These are phyloP conservation scores for Eimeria mitis DNA, from an alignment of 169 alveolate species.

Conservation along the genomic window DNA sequence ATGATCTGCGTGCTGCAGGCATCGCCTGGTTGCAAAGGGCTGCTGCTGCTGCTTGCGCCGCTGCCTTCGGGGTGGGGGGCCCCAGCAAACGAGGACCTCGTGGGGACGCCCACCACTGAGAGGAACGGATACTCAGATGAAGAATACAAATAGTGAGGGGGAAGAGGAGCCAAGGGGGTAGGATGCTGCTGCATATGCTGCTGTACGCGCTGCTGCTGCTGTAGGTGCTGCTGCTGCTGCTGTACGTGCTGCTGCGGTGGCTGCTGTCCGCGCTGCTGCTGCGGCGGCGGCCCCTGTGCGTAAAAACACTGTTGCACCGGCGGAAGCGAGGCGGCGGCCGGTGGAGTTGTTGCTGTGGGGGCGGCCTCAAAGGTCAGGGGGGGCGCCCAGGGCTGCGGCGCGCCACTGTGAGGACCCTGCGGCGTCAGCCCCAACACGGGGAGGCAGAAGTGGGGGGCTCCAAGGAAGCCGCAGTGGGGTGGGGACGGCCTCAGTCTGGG, in stretches of 20 bases:
- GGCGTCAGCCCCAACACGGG: conserved; percentile 13
- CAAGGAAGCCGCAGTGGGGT: background rate
- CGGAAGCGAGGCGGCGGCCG: conserved; percentile 22
- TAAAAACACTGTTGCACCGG: conserved; percentile 47
- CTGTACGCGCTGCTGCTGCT: conserved; percentile 43
- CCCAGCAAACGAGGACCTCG: conserved; percentile 51
- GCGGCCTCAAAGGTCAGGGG: conserved; percentile 19
- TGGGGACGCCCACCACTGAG: conserved; percentile 47
- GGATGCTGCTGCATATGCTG: conserved; percentile 50
- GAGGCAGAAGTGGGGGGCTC: conserved; percentile 1
- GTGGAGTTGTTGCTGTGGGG: background rate
- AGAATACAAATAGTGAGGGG: conserved; percentile 11
- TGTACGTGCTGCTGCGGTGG: conserved; percentile 56
- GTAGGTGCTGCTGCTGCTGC: conserved; percentile 20
- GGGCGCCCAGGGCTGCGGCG: conserved; percentile 36
- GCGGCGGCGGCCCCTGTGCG: background rate
- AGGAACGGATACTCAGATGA: conserved; percentile 28
- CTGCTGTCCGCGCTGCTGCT: conserved; percentile 35
- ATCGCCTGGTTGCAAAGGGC: conserved; percentile 33
- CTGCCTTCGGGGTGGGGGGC: conserved; percentile 10
- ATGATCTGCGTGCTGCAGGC: conserved; percentile 14
- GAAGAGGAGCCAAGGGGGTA: conserved; percentile 11
- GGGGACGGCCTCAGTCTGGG: conserved; percentile 6
- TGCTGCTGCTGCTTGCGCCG: conserved; percentile 29
- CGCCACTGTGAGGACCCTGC: conserved; percentile 31